Conservation (phyloP, 2,329 filamentous ascomycete genomes). For the Colletotrichum limetticola region DNA sequence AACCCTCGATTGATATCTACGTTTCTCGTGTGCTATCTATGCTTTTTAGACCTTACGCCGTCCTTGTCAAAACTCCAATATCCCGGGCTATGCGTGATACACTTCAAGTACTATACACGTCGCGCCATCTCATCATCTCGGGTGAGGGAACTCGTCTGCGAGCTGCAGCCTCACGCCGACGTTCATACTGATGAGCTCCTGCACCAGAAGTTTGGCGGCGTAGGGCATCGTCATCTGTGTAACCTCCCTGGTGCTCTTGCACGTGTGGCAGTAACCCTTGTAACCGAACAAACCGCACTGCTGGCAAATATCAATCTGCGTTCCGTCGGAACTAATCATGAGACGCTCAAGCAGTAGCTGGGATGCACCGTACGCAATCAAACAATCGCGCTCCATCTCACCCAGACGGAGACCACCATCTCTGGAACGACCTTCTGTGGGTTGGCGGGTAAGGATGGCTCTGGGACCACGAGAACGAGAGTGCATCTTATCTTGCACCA, state of each 20-base stretch:
- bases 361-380: conserved; percentile 95
- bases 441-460: conserved; percentile 92
- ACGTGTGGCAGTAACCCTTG: conserved; percentile 93
- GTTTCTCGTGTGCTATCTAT: conserved; percentile 22
- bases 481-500: conserved; percentile 99
- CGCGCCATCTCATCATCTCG: conserved; percentile 43
- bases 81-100: conserved; percentile 11
- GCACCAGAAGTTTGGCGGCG: conserved; percentile 93
- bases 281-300: conserved; percentile 95
- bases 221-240: conserved; percentile 97
- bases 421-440: conserved; percentile 92
- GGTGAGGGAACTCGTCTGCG: conserved; percentile 90
- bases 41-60: conserved; percentile 13
- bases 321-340: conserved; percentile 93
- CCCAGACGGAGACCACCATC: conserved; percentile 93
- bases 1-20: not conserved
- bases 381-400: conserved; percentile 98
- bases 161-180: conserved; percentile 92
- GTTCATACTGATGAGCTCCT: conserved; percentile 98
- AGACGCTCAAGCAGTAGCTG: conserved; percentile 92
- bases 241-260: conserved; percentile 84
- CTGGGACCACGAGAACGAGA: conserved; percentile 89
- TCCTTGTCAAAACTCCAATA: conserved; percentile 25
- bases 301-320: conserved; percentile 93
- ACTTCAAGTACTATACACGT: conserved; percentile 22